phyloP scores from a whole-genome alignment of 257 asterid genomes.

The Buddleja alternifolia region DNA sequence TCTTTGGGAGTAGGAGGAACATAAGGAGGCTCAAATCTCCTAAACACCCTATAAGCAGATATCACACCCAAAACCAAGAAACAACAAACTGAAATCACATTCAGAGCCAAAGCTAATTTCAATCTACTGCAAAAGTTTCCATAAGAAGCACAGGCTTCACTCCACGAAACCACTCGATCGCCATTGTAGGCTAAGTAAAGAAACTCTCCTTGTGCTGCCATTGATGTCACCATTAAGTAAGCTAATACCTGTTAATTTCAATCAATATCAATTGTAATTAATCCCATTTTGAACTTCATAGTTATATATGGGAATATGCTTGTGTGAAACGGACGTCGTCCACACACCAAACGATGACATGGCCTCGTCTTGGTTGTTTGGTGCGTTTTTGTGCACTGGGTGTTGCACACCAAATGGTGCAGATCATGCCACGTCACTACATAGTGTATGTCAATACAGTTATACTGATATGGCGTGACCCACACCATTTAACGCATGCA shows the following conservation, averaged over 20 bases:
- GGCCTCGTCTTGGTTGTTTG: too few relatives aligned
- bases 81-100: conserved; percentile 61
- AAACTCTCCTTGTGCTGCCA: conserved; percentile 68
- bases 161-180: conserved; percentile 77
- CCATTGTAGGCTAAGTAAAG: conserved; percentile 73
- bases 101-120: conserved; percentile 61
- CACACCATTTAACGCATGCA: too few relatives aligned
- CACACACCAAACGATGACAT: too few relatives aligned
- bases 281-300: background rate
- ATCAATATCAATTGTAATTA: background rate
- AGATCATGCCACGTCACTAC: too few relatives aligned
- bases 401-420: too few relatives aligned
- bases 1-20: conserved; percentile 44
- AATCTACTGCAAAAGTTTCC: conserved; percentile 69
- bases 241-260: conserved; percentile 62
- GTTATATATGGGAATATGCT: too few relatives aligned
- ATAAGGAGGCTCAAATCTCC: conserved; percentile 68
- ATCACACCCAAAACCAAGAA: conserved; percentile 68
- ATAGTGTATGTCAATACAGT: too few relatives aligned
- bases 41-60: conserved; percentile 74
- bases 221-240: conserved; percentile 82
- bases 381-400: too few relatives aligned
- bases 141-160: conserved; percentile 81
- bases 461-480: too few relatives aligned
- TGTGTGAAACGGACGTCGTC: too few relatives aligned